phyloP scores from a whole-genome alignment of 75 land plant species.

The Adiantum capillusveneris region DNA sequence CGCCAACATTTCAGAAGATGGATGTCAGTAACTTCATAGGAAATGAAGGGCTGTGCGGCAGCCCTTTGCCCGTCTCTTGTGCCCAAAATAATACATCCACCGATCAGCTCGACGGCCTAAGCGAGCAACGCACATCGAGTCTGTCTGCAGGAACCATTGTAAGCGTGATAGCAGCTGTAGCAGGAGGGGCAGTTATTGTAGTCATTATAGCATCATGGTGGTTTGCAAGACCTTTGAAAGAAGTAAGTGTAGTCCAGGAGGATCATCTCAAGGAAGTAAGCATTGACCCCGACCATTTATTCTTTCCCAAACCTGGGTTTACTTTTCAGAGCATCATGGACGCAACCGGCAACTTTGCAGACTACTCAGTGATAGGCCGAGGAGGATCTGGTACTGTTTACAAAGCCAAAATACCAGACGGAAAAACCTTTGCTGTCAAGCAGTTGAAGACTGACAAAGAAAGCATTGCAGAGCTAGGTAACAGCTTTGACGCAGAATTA shows the following conservation, averaged over 20 bases:
- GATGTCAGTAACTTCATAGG: conserved; percentile 48
- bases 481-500: conserved; percentile 44
- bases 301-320: conserved; percentile 60
- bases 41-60: conserved; percentile 78
- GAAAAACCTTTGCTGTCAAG: conserved; percentile 46
- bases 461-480: conserved; percentile 17
- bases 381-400: conserved; percentile 59
- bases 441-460: conserved; percentile 31
- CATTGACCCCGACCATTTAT: conserved; percentile 23
- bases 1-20: conserved; percentile 51
- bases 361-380: conserved; percentile 30
- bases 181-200: conserved; percentile 53
- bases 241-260: conserved; percentile 30
- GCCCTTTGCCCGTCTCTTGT: conserved; percentile 22
- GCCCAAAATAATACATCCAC: conserved; percentile 3
- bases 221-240: conserved; percentile 41
- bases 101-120: neutral
- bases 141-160: conserved; percentile 40
- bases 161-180: conserved; percentile 45
- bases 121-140: neutral
- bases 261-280: conserved; percentile 34
- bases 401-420: conserved; percentile 44
- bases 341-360: conserved; percentile 53
- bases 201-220: conserved; percentile 45
- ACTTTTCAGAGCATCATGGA: conserved; percentile 48